These are phyloP conservation scores for Hyaloscypha finlandica DNA, from an alignment of 495 filamentous ascomycete species.

Conservation along the genomic window DNA sequence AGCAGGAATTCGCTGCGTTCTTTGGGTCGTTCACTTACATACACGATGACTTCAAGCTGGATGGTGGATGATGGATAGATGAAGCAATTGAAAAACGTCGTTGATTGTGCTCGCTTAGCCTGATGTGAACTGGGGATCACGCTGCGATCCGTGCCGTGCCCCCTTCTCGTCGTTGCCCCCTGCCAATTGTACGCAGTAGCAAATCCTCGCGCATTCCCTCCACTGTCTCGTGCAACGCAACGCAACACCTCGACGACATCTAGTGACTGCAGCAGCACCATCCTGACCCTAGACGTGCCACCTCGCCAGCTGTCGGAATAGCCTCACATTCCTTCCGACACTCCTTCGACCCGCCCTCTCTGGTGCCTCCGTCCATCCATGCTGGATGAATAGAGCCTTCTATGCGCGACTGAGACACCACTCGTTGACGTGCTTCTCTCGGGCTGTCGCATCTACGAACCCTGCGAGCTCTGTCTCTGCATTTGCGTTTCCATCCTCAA, in stretches of 20 bases:
- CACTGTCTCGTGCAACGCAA: neutral
- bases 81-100: neutral
- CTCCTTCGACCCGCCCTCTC: constrained; percentile 11
- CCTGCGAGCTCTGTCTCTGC: constrained; percentile 13
- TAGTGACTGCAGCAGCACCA: neutral
- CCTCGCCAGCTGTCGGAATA: neutral
- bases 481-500: neutral
- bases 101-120: neutral
- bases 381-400: constrained; percentile 34
- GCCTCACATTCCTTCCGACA: constrained; percentile 9
- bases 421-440: constrained; percentile 32
- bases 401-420: constrained; percentile 33
- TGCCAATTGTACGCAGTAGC: neutral
- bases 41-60: neutral
- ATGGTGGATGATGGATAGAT: neutral
- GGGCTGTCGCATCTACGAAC: constrained; percentile 17
- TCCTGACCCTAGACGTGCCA: neutral
- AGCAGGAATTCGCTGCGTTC: too few relatives aligned
- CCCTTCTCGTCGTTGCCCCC: neutral
- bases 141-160: neutral
- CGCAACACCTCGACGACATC: neutral
- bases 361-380: constrained; percentile 1
- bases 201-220: neutral
- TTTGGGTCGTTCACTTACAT: too few relatives aligned
- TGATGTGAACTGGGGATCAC: neutral